phyloP scores from a whole-genome alignment of 352 stramenopile genomes.

The Phytophthora pluvialis region DNA sequence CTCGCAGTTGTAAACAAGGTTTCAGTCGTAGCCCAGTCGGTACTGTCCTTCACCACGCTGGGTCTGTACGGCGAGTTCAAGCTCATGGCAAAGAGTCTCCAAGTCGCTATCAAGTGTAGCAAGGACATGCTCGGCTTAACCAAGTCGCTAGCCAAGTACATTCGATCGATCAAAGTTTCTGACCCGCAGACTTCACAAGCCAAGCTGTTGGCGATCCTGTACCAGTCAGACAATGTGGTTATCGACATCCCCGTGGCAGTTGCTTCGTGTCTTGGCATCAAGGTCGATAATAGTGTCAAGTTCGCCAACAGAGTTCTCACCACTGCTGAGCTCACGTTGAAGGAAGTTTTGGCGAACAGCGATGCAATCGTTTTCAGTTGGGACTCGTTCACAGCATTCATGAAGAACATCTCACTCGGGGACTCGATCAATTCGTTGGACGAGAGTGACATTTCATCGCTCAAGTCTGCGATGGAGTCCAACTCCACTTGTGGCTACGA shows the following conservation, averaged over 20 bases:
- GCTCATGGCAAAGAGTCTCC: constrained; percentile 36
- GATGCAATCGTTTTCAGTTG: constrained; percentile 43
- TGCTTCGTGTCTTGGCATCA: constrained; percentile 43
- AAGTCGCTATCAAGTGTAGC: constrained; percentile 42
- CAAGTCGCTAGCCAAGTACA: constrained; percentile 41
- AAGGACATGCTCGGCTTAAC: constrained; percentile 48
- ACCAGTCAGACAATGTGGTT: constrained; percentile 52
- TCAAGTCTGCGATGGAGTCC: constrained; percentile 35
- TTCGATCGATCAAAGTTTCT: constrained; percentile 38
- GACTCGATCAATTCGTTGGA: constrained; percentile 29
- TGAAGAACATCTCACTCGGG: constrained; percentile 38
- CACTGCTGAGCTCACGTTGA: constrained; percentile 41
- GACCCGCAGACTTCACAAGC: constrained; percentile 40
- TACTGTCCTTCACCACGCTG: constrained; percentile 30
- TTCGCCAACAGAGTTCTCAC: constrained; percentile 42
- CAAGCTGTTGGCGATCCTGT: constrained; percentile 45
- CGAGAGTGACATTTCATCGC: constrained; percentile 34
- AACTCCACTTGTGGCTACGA: constrained; percentile 42
- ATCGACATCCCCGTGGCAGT: constrained; percentile 59
- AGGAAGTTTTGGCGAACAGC: constrained; percentile 46
- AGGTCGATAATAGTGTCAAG: constrained; percentile 36
- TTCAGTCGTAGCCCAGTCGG: constrained; percentile 27
- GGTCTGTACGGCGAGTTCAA: constrained; percentile 40
- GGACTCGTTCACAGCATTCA: constrained; percentile 39
- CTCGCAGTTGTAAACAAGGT: constrained; percentile 44